phyloP scores from a whole-genome alignment of 176 grass and related monocot species.

The Poa pratensis region DNA sequence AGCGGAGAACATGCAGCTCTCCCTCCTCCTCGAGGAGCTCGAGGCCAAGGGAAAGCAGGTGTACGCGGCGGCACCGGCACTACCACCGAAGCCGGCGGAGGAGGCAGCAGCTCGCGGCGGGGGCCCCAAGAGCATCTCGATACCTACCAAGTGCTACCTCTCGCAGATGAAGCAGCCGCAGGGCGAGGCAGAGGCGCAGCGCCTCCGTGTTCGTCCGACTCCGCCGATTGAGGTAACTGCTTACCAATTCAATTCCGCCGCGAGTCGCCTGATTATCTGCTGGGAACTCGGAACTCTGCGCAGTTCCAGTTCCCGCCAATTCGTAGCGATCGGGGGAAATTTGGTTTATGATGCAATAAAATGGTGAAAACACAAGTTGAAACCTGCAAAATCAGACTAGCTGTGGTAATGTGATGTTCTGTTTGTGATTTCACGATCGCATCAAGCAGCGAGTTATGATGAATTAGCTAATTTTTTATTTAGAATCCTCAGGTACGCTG shows the following conservation, averaged over 20 bases:
- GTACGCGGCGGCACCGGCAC: constrained; percentile 25
- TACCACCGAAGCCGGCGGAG: constrained; percentile 38
- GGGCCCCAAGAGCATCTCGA: constrained; percentile 67
- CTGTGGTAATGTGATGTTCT: neutral
- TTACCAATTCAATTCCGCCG: constrained; percentile 3
- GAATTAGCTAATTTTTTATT: constrained; percentile 6
- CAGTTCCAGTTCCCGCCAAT: constrained; percentile 22
- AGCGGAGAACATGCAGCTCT: constrained; percentile 63
- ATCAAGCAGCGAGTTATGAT: neutral
- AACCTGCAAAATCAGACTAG: constrained; percentile 10
- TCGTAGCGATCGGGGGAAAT: neutral
- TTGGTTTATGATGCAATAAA: constrained; percentile 32
- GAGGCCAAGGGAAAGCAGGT: constrained; percentile 51
- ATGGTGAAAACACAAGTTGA: neutral
- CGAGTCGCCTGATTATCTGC: neutral
- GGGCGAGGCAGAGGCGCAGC: constrained; percentile 45
- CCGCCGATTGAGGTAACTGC: constrained; percentile 37
- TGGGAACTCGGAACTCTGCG: constrained; percentile 9
- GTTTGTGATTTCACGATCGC: constrained; percentile 16
- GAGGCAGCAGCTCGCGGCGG: constrained; percentile 36
- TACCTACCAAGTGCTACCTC: constrained; percentile 59
- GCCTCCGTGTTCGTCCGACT: constrained; percentile 50
- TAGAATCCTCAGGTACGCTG: neutral
- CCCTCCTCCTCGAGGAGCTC: constrained; percentile 53
- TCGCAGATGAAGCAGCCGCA: constrained; percentile 26